Evolutionary conservation across 345 rosid genomes (phyloP).

Genomic region (Geranium brycei): DNA sequence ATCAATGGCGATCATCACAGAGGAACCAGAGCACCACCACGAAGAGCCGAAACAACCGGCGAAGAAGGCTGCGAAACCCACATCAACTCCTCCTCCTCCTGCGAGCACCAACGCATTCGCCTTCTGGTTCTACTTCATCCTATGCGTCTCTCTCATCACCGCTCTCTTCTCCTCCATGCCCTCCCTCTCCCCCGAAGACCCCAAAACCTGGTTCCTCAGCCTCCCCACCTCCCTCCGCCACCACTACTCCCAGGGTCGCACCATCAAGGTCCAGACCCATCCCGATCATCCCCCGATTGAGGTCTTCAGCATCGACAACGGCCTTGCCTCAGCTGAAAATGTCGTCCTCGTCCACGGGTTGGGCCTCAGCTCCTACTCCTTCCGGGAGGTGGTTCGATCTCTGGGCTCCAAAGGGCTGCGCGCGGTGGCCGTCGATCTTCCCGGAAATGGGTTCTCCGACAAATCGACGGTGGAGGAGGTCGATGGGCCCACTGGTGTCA

Average conservation of each 20-base stretch:
- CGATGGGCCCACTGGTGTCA: conserved; percentile 36
- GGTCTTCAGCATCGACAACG: conserved; percentile 49
- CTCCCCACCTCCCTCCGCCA: conserved; percentile 60
- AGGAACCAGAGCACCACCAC: conserved; percentile 33
- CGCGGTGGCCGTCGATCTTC: conserved; percentile 70
- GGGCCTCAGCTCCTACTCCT: conserved; percentile 70
- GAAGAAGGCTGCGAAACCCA: conserved; percentile 1
- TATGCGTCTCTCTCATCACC: conserved; percentile 43
- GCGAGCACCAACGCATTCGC: conserved; percentile 28
- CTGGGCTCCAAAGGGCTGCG: conserved; percentile 56
- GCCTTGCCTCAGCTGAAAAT: conserved; percentile 30
- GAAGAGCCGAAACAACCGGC: conserved; percentile 5
- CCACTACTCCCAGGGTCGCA: conserved; percentile 70
- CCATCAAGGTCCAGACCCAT: conserved; percentile 48
- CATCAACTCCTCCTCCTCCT: conserved; percentile 8
- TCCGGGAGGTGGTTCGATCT: conserved; percentile 29
- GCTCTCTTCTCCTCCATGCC: conserved; percentile 32
- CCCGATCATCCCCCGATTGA: conserved; percentile 39
- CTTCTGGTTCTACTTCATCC: conserved; percentile 75
- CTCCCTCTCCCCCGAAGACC: conserved; percentile 36
- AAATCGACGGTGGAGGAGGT: conserved; percentile 48
- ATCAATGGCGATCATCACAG: conserved; percentile 65
- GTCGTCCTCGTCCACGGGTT: conserved; percentile 63
- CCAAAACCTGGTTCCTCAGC: conserved; percentile 77
- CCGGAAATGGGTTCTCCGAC: conserved; percentile 91